Evolutionary conservation across 805 yeast genomes (phyloP), one percentile per base, ranked within the genome.

Genomic region (Lachancea sp.): DNA sequence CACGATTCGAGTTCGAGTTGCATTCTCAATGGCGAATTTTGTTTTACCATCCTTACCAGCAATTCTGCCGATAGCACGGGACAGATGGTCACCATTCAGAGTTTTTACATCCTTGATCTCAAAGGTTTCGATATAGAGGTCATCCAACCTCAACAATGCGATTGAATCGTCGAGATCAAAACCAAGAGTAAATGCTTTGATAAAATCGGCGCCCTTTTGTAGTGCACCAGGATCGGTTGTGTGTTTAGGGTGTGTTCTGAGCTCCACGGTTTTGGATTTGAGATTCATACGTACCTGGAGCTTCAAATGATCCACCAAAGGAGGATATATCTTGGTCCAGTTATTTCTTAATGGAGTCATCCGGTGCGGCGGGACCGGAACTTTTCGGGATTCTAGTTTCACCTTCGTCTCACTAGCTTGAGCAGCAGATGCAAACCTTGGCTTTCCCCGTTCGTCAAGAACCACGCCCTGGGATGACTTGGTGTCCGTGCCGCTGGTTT

Each of bases 41-140:
- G 97, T 92, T 67, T 89, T 90, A 59, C 99, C 99, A 61, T 92
- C 99, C 61, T 92, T 94, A 64, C 99, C 99, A 11, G 99, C 98
- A 65, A 92, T 92, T 74, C 99, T 87, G 58, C 98, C 99, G 61
- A 92, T 92, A 6, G 99, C 98, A 74, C 99, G 82, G 38, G 96
- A 83, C 61, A 92, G 72, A 75, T 92, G 98, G 67, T 92, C 98
- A 20, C 97, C 98, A 21, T 78, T 80, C 51, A 92, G 70, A 4
- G 97, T 90, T 67, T 92, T 94, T 43, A 92, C 97, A 65, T 92
- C 99, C 63, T 92, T 92, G 54, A 92, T 75, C 62, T 92, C 99
- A 60, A 92, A 92, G 4, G 97, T 87, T 66, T 92, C 98, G 49
- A 92, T 89, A 69, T 89, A 92, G 49, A 92, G 74, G 64, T 92